Percentiles rank a stretch among this genome's conserved stretches.
Conservation (phyloP, 1,284 basidiomycete species). For the Vanrija sp. region DNA sequence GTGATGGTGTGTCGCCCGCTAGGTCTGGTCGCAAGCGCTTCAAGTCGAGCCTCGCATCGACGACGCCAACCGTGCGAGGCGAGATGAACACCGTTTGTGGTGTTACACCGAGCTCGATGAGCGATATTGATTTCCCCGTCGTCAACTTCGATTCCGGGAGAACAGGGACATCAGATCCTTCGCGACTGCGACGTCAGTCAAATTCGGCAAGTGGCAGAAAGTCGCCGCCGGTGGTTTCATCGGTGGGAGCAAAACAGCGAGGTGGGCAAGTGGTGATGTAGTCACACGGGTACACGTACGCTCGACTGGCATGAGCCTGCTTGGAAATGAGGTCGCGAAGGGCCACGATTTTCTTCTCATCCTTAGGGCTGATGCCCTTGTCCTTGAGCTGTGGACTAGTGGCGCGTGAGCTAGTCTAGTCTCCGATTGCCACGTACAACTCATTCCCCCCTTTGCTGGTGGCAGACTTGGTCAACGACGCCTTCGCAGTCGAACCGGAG, state of each 20-base stretch:
- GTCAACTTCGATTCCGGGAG: constrained; percentile 26
- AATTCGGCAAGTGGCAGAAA: not conserved
- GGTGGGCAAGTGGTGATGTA: not conserved
- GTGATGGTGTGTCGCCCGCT: constrained; percentile 22
- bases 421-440: not conserved
- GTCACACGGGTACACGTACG: constrained; percentile 46
- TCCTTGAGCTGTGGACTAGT: constrained; percentile 21
- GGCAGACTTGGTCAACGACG: not conserved
- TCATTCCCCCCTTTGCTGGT: constrained; percentile 5
- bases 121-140: constrained; percentile 53
- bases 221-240: not conserved
- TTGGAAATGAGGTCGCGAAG: constrained; percentile 85
- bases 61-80: constrained; percentile 39
- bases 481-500: constrained; percentile 7
- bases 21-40: constrained; percentile 35
- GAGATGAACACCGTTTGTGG: constrained; percentile 93
- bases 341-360: constrained; percentile 52
- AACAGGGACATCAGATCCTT: constrained; percentile 15
- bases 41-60: constrained; percentile 36
- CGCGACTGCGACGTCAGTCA: constrained; percentile 26
- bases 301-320: constrained; percentile 64
- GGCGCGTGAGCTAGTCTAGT: not conserved
- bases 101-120: constrained; percentile 77
- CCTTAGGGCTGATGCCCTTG: constrained; percentile 52
- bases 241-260: not conserved